Percentiles rank a stretch among this genome's conserved stretches.
Evolutionary conservation across 23 red algal species (phyloP).

Genomic region (Gracilaria caudata): DNA sequence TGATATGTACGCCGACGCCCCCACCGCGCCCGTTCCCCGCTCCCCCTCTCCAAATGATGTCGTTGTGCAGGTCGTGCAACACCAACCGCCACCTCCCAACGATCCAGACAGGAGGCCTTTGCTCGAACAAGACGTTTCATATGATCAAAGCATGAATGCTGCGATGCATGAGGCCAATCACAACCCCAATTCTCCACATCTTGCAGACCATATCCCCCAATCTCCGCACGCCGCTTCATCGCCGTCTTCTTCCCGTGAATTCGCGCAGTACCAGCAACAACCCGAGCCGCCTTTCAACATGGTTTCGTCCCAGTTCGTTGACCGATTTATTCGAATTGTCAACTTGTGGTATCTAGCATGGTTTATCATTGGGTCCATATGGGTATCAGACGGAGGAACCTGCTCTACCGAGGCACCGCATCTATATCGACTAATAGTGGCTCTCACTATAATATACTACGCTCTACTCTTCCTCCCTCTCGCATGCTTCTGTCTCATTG

Average conservation of each 20-base stretch:
- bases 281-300: background rate
- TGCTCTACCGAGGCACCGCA: constrained; percentile 87
- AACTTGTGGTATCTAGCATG: constrained; percentile 94
- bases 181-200: background rate
- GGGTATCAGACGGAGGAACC: constrained; percentile 82
- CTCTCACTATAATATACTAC: constrained; percentile 94
- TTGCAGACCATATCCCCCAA: background rate
- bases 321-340: constrained; percentile 75
- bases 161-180: background rate
- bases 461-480: constrained; percentile 93
- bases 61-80: constrained; percentile 6
- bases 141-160: background rate
- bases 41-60: constrained; percentile 14
- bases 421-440: constrained; percentile 88
- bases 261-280: constrained; percentile 4
- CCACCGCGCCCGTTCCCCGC: background rate
- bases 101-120: background rate
- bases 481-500: constrained; percentile 86
- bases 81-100: background rate
- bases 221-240: constrained; percentile 1
- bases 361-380: constrained; percentile 88
- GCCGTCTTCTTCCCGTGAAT: background rate
- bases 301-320: constrained; percentile 59
- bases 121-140: background rate
- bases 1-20: constrained; percentile 65